Base-by-base conservation (phyloP, 176 grass and related monocot species). In the Bromus sterilis region DNA sequence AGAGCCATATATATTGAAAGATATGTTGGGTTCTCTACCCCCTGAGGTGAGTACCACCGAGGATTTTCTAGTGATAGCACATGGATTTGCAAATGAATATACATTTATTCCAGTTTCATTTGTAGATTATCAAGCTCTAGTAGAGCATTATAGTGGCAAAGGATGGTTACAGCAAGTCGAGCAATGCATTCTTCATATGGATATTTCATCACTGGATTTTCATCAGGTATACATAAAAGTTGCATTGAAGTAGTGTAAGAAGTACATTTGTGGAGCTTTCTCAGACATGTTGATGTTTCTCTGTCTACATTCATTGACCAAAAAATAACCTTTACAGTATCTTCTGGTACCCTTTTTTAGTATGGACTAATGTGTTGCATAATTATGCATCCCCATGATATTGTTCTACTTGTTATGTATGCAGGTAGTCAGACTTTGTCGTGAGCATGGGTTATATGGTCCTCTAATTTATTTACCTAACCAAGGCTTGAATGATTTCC, bases 401-500 rank as follows among this genome's bases (percentile, higher is more conserved):
- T 69, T 60, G 8, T 44, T 87, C 35, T 69, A 18, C 33, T 83
- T 86, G 35, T 72, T 78, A 56, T 79, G 43, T 73, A 58, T 86
- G 71, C 85, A 97, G 95, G 91, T 97, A 36, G 92, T 94, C 60
- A 86, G 69, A 82, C 81, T 97, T 66, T 97, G 92, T 66, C 89
- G 95, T 83, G 92, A 97, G 67, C 95, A 97, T 15, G 92, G 92
- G 71, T 66, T 94, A 39, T 97, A 94, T 75, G 95, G 95, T 78
- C 92, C 95, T 23, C 83, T 97, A n/a, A 97, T 97, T 77, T 97
- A 97, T 94, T 89, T 97, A 77, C 94, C 92, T 92, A 97, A 94
- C 62, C 89, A 88, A 91, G 95, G 95, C n/a, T 76, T 97, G 78
- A 91, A 92, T 81, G 95, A 97, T 84, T 97, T 90, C 77, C 84